Evolutionary conservation across 805 yeast species (phyloP).

Genomic region (Yarrowia divulgata): DNA sequence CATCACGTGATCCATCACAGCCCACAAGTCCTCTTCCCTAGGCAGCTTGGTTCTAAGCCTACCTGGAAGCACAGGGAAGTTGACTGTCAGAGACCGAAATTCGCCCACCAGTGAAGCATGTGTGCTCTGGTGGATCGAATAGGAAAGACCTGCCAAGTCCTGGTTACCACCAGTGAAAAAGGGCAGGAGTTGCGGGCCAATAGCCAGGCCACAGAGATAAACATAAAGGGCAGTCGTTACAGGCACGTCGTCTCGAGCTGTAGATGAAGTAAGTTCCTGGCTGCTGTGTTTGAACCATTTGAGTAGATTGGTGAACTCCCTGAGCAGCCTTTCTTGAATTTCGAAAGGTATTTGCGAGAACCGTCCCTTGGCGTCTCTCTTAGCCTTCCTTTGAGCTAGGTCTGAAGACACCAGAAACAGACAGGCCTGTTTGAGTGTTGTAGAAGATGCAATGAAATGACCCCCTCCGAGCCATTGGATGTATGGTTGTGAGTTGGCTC

Average conservation of each 20-base stretch:
- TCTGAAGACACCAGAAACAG: not conserved
- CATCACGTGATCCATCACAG: not conserved
- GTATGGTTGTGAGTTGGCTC: not conserved
- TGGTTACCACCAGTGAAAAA: not conserved
- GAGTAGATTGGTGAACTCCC: not conserved
- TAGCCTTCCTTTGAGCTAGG: not conserved
- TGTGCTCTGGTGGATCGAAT: not conserved
- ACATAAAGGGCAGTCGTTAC: not conserved
- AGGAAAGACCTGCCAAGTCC: not conserved
- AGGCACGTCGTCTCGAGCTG: not conserved
- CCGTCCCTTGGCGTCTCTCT: no score
- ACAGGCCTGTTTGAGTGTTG: not conserved
- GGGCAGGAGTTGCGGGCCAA: conserved; percentile 1
- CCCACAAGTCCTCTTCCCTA: conserved; percentile 13
- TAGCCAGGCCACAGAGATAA: conserved; percentile 1
- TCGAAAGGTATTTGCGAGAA: not conserved
- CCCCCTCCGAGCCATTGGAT: not conserved
- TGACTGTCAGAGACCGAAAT: not conserved
- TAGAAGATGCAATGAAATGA: not conserved
- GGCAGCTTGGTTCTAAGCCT: not conserved
- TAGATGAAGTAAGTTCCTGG: not conserved
- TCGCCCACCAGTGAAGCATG: not conserved
- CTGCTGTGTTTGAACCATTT: conserved; percentile 12
- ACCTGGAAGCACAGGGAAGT: not conserved
- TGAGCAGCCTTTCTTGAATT: not conserved